Evolutionary conservation across 2,329 filamentous ascomycete species (phyloP), one percentile per base, ranked within the genome.

Genomic region (Hawksworthiomyces lignivorus): DNA sequence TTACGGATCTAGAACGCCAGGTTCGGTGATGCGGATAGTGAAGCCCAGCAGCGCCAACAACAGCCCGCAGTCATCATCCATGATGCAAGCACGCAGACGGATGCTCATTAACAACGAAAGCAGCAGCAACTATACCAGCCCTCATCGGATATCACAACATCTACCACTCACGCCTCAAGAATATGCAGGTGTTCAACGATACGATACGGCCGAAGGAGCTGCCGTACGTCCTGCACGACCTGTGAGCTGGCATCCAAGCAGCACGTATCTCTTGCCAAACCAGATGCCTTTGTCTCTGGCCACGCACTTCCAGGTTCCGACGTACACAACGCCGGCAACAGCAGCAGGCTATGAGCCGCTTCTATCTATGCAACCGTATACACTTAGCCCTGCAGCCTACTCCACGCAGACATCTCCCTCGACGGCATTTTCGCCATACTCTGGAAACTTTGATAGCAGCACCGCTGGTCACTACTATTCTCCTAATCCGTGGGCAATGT

Each of bases 171-270:
- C 33, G 4, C 28, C 34, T 14, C 46, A 45, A 17, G 34, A 44
- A n/a, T 38, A 39, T 17, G 33, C 28, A 14, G 33, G 41, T 14
- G 17, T 31, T 21, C 36, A 33, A 22, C 26, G 27, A 18, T 33
- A 33, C 15, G 29, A 35, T n/a, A 41, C 22, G 3, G 20, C 31
- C 28, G 36, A 34, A 17, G 37, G 27, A 11, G 33, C 18, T 10
- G 19, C 40, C 12, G 12, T 32, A 17, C 48, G 47, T 14, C 60
- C 68, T 29, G 62, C 62, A 39, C 73, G 84, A 31, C 83, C 84
- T 6, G 67, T 85, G 34, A 87, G 83, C 67, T 88, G 84, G 84
- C 84, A 88, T 57, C 81, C 83, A 3, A 22, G 45, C 45, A 73
- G 75, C 18, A 75, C 80, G 9, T 68, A 75, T 44, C 59, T 52